These are phyloP conservation scores for Dipteronia dyeriana DNA, from an alignment of 345 rosid species.

Conservation along the genomic window DNA sequence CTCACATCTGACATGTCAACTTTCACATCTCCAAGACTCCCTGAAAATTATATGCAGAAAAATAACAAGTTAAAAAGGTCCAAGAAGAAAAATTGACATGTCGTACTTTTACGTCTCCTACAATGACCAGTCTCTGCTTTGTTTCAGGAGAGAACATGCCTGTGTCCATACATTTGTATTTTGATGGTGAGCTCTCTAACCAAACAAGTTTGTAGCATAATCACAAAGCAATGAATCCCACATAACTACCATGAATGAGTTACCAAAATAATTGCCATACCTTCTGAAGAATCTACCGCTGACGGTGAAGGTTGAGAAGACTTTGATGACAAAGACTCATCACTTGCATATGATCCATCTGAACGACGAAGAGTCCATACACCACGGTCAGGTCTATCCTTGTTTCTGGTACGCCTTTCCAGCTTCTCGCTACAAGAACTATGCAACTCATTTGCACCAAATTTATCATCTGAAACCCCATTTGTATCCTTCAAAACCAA, in stretches of 20 bases:
- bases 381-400: conserved; percentile 65
- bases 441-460: conserved; percentile 39
- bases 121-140: neutral
- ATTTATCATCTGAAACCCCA: conserved; percentile 48
- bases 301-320: conserved; percentile 34
- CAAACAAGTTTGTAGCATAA: neutral
- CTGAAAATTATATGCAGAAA: conserved; percentile 22
- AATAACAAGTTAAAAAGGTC: conserved; percentile 1
- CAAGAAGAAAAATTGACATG: neutral
- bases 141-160: neutral
- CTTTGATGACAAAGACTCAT: conserved; percentile 46
- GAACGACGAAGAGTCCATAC: conserved; percentile 64
- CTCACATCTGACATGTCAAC: conserved; percentile 31
- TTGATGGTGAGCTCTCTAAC: neutral
- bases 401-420: conserved; percentile 55
- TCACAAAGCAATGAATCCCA: neutral
- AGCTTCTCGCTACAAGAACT: conserved; percentile 41
- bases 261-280: conserved; percentile 19
- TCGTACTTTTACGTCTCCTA: neutral
- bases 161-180: neutral
- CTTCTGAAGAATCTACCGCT: conserved; percentile 34
- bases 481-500: conserved; percentile 45
- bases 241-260: neutral
- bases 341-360: conserved; percentile 63
- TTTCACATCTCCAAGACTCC: conserved; percentile 33